Evolutionary conservation across 208 protist genomes (phyloP).

Genomic region (Trypanosomatidae sp.): DNA sequence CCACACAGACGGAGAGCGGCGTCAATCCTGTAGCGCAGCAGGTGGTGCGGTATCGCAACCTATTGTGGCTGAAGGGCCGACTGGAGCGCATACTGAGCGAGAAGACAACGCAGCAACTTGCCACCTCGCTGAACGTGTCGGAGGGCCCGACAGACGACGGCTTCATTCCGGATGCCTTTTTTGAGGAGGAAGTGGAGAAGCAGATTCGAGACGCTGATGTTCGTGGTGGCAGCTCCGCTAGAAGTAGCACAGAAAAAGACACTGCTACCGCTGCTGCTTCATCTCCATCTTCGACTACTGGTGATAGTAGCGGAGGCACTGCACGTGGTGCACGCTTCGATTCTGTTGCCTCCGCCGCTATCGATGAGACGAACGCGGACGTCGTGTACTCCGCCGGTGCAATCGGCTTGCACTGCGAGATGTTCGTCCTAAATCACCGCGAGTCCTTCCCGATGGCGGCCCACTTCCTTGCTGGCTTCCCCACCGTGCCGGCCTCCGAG

Average conservation of each 20-base stretch:
- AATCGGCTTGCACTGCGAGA: conserved; percentile 49
- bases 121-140: conserved; percentile 35
- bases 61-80: conserved; percentile 57
- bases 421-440: conserved; percentile 54
- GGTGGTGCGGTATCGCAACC: conserved; percentile 48
- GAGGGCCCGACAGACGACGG: conserved; percentile 33
- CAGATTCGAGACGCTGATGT: too few relatives aligned
- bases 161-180: conserved; percentile 62
- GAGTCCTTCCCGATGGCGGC: conserved; percentile 43
- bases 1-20: not conserved
- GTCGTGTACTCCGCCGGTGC: conserved; percentile 57
- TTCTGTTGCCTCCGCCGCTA: not conserved
- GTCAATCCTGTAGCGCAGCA: conserved; percentile 28
- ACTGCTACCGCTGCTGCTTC: not conserved
- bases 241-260: not conserved
- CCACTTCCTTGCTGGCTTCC: conserved; percentile 43
- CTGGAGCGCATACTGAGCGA: conserved; percentile 38
- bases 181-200: conserved; percentile 27
- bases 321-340: not conserved
- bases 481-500: conserved; percentile 6
- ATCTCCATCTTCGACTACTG: too few relatives aligned
- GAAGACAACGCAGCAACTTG: conserved; percentile 32
- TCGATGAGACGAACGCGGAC: conserved; percentile 13
- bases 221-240: too few relatives aligned
- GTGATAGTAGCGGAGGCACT: too few relatives aligned